A percentile compares a stretch with the other conserved stretches of the same genome.
These are phyloP conservation scores for Sporothrix euskadiensis DNA, from an alignment of 2,329 filamentous ascomycete species.

Conservation along the genomic window DNA sequence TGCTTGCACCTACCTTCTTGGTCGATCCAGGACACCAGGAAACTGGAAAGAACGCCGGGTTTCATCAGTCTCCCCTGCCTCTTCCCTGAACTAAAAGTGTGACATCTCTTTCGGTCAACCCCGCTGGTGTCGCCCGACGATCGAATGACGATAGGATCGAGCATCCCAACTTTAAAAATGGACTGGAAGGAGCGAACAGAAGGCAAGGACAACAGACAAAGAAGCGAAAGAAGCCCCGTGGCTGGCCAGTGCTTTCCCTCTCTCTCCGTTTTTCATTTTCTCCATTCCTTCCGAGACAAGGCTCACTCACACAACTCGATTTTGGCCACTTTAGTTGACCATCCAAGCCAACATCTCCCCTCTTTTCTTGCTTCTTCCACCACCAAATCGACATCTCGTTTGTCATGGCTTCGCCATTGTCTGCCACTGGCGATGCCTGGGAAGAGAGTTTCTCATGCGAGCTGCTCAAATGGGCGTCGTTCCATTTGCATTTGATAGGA, in stretches of 20 bases:
- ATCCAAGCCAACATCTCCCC: neutral
- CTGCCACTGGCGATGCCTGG: neutral
- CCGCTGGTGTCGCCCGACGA: conserved; percentile 14
- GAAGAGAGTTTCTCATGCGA: conserved; percentile 1
- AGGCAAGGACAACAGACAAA: neutral
- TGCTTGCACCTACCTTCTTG: conserved; percentile 1
- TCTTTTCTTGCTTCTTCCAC: neutral
- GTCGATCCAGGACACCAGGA: neutral
- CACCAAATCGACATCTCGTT: neutral
- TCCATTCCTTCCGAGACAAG: conserved; percentile 4
- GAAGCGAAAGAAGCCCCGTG: neutral
- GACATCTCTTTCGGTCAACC: conserved; percentile 9
- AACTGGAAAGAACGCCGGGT: neutral
- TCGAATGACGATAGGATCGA: conserved; percentile 13
- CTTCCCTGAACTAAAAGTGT: neutral
- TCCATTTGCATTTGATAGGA: neutral
- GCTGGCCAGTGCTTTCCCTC: neutral
- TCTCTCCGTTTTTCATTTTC: neutral
- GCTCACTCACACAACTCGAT: neutral
- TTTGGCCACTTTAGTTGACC: neutral
- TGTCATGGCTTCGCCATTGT: neutral
- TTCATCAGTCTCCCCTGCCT: neutral
- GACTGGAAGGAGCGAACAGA: neutral
- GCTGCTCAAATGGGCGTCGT: conserved; percentile 4
- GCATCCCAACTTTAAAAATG: neutral